These are phyloP conservation scores for Penicillium nucicola DNA, from an alignment of 495 filamentous ascomycete genomes.

Conservation along the genomic window DNA sequence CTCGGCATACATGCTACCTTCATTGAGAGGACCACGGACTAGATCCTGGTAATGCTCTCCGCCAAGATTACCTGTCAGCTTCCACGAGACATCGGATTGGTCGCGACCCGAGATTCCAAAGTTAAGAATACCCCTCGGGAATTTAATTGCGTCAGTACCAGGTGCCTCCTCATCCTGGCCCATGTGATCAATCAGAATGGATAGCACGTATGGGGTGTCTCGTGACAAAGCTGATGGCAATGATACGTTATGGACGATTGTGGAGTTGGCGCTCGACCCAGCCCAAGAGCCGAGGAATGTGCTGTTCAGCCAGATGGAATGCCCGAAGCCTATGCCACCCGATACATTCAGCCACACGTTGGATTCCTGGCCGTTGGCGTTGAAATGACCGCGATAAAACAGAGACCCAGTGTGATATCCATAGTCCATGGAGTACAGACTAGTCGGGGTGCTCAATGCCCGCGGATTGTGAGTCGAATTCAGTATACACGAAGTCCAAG, in stretches of 20 bases:
- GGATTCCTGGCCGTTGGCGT: conserved; percentile 53
- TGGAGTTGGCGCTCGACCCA: conserved; percentile 31
- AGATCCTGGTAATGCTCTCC: conserved; percentile 63
- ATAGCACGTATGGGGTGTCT: conserved; percentile 54
- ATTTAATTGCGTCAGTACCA: conserved; percentile 60
- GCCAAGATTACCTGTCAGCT: conserved; percentile 67
- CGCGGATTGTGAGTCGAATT: conserved; percentile 51
- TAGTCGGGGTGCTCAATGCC: conserved; percentile 52
- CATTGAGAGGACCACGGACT: conserved; percentile 65
- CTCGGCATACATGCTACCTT: conserved; percentile 63
- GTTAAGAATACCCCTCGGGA: conserved; percentile 60
- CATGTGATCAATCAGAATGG: conserved; percentile 66
- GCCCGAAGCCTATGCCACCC: conserved; percentile 58
- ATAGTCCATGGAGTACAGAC: conserved; percentile 65
- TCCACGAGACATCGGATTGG: conserved; percentile 54
- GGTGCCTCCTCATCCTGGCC: conserved; percentile 58
- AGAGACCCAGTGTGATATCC: conserved; percentile 64
- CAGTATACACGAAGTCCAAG: conserved; percentile 52
- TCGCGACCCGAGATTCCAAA: conserved; percentile 45
- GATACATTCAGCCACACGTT: conserved; percentile 49
- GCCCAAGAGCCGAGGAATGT: conserved; percentile 50
- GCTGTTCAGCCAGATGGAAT: conserved; percentile 51
- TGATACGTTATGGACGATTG: conserved; percentile 3
- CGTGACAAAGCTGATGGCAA: conserved; percentile 39
- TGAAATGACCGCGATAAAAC: conserved; percentile 67